Evolutionary conservation across 768 basidiomycete species (phyloP).

Genomic region (Phylloporus rhodoxanthus): DNA sequence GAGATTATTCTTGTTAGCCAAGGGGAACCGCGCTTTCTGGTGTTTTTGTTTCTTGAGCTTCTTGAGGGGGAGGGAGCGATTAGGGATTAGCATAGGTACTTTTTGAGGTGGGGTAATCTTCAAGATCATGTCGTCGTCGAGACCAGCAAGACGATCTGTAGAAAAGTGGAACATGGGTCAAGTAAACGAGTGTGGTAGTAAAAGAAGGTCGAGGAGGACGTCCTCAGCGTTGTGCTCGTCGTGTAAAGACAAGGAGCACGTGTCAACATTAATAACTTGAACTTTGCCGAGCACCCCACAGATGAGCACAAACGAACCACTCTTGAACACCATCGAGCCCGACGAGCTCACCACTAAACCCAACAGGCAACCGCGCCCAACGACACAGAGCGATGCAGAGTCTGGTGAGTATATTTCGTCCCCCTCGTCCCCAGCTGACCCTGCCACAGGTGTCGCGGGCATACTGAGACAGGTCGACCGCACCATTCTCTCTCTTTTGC

Average conservation of each 20-base stretch:
- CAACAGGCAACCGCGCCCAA: conserved; percentile 43
- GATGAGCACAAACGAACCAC: conserved; percentile 61
- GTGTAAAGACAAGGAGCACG: conserved; percentile 8
- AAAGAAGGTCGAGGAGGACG: background rate
- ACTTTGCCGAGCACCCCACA: conserved; percentile 4
- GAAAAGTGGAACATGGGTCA: conserved; percentile 33
- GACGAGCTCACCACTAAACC: conserved; percentile 50
- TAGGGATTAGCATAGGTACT: conserved; percentile 26
- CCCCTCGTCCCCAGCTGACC: conserved; percentile 3
- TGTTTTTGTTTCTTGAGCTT: conserved; percentile 21
- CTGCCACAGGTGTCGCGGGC: conserved; percentile 53
- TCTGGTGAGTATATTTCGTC: conserved; percentile 43
- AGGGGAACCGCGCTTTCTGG: conserved; percentile 25
- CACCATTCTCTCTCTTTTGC: conserved; percentile 1
- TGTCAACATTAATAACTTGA: conserved; percentile 9
- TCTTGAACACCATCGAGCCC: conserved; percentile 81
- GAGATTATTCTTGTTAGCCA: conserved; percentile 29
- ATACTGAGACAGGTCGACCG: conserved; percentile 66
- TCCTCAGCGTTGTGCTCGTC: conserved; percentile 14
- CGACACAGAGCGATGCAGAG: conserved; percentile 64
- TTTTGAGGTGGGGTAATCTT: conserved; percentile 28
- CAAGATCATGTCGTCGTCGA: conserved; percentile 36
- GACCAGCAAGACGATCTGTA: conserved; percentile 39
- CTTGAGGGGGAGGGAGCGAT: conserved; percentile 15
- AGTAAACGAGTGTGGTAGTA: background rate